A percentile compares a stretch with the other conserved stretches of the same genome.
These are phyloP conservation scores for Akanthomyces dipterigenus DNA, from an alignment of 2,329 filamentous ascomycete genomes.

Conservation along the genomic window DNA sequence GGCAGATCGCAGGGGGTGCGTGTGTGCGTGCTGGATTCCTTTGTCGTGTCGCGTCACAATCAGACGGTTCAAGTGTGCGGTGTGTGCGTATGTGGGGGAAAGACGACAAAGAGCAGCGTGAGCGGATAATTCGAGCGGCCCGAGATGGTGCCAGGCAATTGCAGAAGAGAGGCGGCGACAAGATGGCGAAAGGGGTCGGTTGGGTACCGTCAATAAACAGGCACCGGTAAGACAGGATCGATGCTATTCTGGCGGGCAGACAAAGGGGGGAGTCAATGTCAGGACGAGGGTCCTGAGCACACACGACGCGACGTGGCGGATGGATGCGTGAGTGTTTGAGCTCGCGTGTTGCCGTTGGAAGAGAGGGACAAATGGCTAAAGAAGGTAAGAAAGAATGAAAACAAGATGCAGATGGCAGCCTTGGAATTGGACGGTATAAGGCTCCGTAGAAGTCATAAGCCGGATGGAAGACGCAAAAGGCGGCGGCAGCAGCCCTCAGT, in stretches of 20 bases:
- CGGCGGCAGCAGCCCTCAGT: not conserved
- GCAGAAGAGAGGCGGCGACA: not conserved
- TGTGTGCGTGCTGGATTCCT: not conserved
- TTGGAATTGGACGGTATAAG: not conserved
- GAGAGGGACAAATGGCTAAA: not conserved
- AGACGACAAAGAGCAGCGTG: not conserved
- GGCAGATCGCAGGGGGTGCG: not conserved
- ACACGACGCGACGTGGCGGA: not conserved
- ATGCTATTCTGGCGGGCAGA: not conserved
- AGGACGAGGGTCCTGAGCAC: not conserved
- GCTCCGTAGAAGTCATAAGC: not conserved
- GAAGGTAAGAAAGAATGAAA: not conserved
- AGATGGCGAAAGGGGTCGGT: not conserved
- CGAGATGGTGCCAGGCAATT: not conserved
- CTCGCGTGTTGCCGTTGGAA: not conserved
- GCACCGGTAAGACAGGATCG: not conserved
- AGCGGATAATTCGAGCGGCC: not conserved
- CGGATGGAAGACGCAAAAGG: not conserved
- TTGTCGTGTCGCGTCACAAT: conserved; percentile 13
- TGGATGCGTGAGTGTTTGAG: too few species aligned
- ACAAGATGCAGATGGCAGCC: not conserved
- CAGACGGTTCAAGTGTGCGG: not conserved
- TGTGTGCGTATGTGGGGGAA: not conserved
- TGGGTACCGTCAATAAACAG: not conserved
- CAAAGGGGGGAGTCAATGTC: not conserved